A percentile compares a stretch with the other conserved stretches of the same genome.
phyloP scores from a whole-genome alignment of 1,284 basidiomycete species.

The Heterobasidion parviporum region DNA sequence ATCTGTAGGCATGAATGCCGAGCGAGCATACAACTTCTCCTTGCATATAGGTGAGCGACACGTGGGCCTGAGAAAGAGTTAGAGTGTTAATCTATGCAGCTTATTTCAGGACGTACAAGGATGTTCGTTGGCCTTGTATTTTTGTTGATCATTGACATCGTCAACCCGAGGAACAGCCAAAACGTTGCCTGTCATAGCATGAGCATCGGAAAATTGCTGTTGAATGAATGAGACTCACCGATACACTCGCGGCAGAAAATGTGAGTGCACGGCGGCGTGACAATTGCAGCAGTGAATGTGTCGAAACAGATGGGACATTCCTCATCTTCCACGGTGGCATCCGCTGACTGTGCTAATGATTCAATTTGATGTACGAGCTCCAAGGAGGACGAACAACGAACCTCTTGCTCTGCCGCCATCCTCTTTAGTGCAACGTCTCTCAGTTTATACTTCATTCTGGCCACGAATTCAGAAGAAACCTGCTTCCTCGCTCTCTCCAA shows the following conservation, averaged over 20 bases:
- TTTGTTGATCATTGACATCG: slow-evolving; percentile 21
- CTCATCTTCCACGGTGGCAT: slow-evolving; percentile 38
- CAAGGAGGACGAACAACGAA: slow-evolving; percentile 15
- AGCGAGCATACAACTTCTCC: slow-evolving; percentile 35
- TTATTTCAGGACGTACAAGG: slow-evolving; percentile 29
- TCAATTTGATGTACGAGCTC: neutral
- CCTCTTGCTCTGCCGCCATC: slow-evolving; percentile 43
- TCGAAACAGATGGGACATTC: slow-evolving; percentile 51
- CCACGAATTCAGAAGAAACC: slow-evolving; percentile 39
- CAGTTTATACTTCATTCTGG: slow-evolving; percentile 35
- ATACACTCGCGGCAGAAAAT: slow-evolving; percentile 45
- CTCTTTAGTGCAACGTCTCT: slow-evolving; percentile 28
- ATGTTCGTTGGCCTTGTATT: slow-evolving; percentile 30
- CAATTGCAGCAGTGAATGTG: slow-evolving; percentile 32
- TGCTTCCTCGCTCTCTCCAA: slow-evolving; percentile 34
- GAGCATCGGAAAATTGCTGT: slow-evolving; percentile 2
- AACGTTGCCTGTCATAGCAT: slow-evolving; percentile 24
- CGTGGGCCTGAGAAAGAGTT: slow-evolving; percentile 29
- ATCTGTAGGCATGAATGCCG: slow-evolving; percentile 42
- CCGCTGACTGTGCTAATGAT: slow-evolving; percentile 26
- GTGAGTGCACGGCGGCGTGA: slow-evolving; percentile 43
- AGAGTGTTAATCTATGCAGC: neutral
- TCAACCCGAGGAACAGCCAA: slow-evolving; percentile 25
- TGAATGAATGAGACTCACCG: slow-evolving; percentile 23
- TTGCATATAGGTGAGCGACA: slow-evolving; percentile 36